Conservation (phyloP, 2,329 filamentous ascomycete species). For the Colletotrichum orchidophilum region DNA sequence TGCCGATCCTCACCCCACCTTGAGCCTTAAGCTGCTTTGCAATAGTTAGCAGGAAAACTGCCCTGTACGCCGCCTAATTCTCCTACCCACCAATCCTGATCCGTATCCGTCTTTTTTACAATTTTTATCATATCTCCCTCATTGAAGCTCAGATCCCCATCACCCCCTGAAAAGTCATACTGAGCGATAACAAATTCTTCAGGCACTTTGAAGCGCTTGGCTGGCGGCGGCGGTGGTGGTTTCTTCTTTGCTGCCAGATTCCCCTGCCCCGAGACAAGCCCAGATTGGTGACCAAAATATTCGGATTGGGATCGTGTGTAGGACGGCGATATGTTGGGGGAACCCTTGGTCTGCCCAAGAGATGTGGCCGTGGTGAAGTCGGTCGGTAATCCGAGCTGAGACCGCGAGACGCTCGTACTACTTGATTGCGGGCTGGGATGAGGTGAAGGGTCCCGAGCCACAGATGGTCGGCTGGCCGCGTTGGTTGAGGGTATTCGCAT, state of each 20-base stretch:
- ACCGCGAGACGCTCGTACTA: slow-evolving; percentile 39
- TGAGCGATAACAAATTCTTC: slow-evolving; percentile 74
- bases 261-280: slow-evolving; percentile 36
- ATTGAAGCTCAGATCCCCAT: slow-evolving; percentile 77
- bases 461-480: slow-evolving; percentile 36
- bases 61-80: slow-evolving; percentile 75
- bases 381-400: slow-evolving; percentile 48
- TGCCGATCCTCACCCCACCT: too few relatives aligned
- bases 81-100: slow-evolving; percentile 90
- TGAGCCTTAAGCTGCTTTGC: slow-evolving; percentile 50
- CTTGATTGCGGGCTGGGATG: slow-evolving; percentile 42
- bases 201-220: slow-evolving; percentile 62
- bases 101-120: slow-evolving; percentile 79
- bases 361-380: slow-evolving; percentile 56
- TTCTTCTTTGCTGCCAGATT: slow-evolving; percentile 69
- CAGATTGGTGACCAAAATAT: slow-evolving; percentile 41
- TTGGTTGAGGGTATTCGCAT: slow-evolving; percentile 48
- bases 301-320: slow-evolving; percentile 37
- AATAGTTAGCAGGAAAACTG: slow-evolving; percentile 87
- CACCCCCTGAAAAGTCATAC: slow-evolving; percentile 79
- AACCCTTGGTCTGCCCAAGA: slow-evolving; percentile 45
- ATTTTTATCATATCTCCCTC: slow-evolving; percentile 83
- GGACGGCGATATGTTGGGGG: slow-evolving; percentile 41
- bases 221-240: slow-evolving; percentile 76
- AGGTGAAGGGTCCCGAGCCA: slow-evolving; percentile 35